These are phyloP conservation scores for Bimuria novae-zelandiae DNA, from an alignment of 2,329 filamentous ascomycete genomes.

Conservation along the genomic window DNA sequence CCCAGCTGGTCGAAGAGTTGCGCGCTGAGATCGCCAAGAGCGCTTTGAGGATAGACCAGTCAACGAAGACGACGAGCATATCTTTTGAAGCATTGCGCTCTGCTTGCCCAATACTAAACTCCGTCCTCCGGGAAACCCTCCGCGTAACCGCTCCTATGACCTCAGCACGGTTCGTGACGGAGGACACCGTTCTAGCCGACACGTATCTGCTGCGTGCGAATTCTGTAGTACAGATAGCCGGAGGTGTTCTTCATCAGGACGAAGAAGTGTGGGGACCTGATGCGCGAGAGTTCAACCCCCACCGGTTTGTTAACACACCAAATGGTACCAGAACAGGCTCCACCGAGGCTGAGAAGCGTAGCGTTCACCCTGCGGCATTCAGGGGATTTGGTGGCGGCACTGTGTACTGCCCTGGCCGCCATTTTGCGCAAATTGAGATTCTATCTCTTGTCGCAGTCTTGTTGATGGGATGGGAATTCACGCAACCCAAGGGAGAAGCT, in stretches of 20 bases:
- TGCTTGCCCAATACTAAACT: constrained; percentile 50
- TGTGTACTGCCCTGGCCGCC: not conserved
- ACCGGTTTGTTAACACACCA: constrained; percentile 40
- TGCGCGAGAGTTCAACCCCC: constrained; percentile 48
- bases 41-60: constrained; percentile 1
- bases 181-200: constrained; percentile 50
- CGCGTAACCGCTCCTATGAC: constrained; percentile 48
- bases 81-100: constrained; percentile 46
- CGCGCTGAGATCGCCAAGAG: constrained; percentile 44
- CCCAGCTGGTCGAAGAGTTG: constrained; percentile 46
- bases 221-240: constrained; percentile 52
- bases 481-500: not conserved
- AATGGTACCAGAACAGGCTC: not conserved
- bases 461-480: not conserved
- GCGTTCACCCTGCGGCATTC: not conserved
- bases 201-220: constrained; percentile 52
- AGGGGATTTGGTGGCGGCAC: constrained; percentile 1
- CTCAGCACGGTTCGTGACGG: constrained; percentile 48
- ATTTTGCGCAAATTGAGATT: constrained; percentile 2
- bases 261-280: constrained; percentile 52
- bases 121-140: constrained; percentile 21
- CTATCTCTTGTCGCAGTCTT: not conserved
- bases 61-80: constrained; percentile 28
- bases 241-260: constrained; percentile 51
- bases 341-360: not conserved